Conservation (phyloP, 2,329 filamentous ascomycete species). For the Elsinoe perseae region DNA sequence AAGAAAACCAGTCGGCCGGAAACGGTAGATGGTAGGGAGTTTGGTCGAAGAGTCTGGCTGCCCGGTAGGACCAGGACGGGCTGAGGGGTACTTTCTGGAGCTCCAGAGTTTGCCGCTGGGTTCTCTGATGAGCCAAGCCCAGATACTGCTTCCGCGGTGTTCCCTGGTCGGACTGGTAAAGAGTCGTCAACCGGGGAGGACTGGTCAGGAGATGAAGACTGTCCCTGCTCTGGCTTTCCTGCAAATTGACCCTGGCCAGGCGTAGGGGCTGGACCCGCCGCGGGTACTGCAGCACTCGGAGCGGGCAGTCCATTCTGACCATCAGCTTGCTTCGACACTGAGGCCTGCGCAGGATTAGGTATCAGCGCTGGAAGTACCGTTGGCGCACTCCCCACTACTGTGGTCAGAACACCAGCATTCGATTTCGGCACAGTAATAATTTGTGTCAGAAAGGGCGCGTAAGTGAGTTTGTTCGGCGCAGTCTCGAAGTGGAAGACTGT, state of each 20-base stretch:
- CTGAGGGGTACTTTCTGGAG: background rate
- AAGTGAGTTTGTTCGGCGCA: background rate
- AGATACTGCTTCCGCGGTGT: background rate
- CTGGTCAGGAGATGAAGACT: too few species aligned
- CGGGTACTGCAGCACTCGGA: too few species aligned
- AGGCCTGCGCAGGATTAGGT: background rate
- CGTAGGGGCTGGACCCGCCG: too few species aligned
- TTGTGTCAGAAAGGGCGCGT: background rate
- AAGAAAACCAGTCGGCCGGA: background rate
- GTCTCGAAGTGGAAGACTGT: background rate
- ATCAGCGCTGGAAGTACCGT: background rate
- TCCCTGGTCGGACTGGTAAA: too few species aligned
- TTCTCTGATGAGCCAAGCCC: background rate
- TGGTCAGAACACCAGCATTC: background rate
- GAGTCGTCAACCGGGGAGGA: too few species aligned
- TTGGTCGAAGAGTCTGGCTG: background rate
- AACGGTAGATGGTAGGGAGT: background rate
- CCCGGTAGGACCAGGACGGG: background rate
- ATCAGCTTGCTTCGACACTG: background rate
- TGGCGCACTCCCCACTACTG: background rate
- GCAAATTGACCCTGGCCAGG: too few species aligned
- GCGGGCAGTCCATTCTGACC: background rate
- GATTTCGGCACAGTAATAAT: background rate
- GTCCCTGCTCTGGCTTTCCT: too few species aligned
- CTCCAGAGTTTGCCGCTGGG: background rate